phyloP scores from a whole-genome alignment of 345 rosid species.

The Rhodomyrtus tomentosa region DNA sequence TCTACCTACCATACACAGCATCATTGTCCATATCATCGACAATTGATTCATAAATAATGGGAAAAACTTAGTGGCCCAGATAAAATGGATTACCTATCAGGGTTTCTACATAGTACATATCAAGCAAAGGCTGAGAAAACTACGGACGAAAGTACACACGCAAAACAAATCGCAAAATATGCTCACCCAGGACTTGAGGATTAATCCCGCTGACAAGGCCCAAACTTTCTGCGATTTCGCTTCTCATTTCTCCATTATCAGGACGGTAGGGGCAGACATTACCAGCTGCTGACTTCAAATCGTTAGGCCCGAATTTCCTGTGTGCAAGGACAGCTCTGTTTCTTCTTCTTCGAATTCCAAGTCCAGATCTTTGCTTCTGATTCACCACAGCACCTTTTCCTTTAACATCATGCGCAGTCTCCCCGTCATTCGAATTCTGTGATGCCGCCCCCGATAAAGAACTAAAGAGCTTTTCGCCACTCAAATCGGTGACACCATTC shows the following conservation, averaged over 20 bases:
- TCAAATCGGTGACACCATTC: slow-evolving; percentile 9
- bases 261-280: slow-evolving; percentile 7
- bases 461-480: slow-evolving; percentile 12
- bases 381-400: slow-evolving; percentile 25
- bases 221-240: slow-evolving; percentile 13
- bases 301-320: slow-evolving; percentile 15
- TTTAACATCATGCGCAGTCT: slow-evolving; percentile 26
- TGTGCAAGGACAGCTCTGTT: slow-evolving; percentile 21
- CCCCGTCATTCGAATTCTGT: slow-evolving; percentile 18
- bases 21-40: neutral
- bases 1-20: neutral
- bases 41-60: neutral
- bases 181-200: slow-evolving; percentile 27
- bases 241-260: slow-evolving; percentile 14
- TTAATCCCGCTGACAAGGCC: slow-evolving; percentile 16
- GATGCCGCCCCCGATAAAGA: slow-evolving; percentile 13
- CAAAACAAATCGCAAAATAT: neutral
- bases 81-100: neutral
- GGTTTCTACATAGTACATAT: neutral
- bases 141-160: neutral
- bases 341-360: slow-evolving; percentile 17
- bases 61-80: neutral
- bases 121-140: neutral
- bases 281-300: slow-evolving; percentile 6
- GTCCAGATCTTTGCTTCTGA: slow-evolving; percentile 34